A percentile compares a stretch with the other conserved stretches of the same genome.
Conservation (phyloP, 805 yeast genomes). For the Candida broadrunensis region DNA sequence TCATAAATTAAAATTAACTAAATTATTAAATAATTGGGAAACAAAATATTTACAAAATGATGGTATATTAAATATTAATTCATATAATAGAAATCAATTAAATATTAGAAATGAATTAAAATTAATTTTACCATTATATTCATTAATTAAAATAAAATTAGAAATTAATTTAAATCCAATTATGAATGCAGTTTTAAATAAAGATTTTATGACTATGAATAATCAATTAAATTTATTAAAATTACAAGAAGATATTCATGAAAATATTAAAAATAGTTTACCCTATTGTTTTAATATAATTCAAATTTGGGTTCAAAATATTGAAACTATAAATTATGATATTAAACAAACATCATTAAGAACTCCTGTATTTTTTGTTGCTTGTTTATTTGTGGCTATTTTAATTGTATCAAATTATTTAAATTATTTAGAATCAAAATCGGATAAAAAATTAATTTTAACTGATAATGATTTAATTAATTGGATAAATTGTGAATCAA, state of each 20-base stretch:
- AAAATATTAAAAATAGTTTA: constrained; percentile 63
- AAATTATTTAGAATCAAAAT: constrained; percentile 45
- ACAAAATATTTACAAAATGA: constrained; percentile 56
- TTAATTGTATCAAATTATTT: constrained; percentile 63
- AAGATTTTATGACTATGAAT: constrained; percentile 71
- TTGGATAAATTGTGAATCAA: constrained; percentile 63
- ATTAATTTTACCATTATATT: constrained; percentile 62
- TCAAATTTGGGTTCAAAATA: constrained; percentile 69
- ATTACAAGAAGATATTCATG: constrained; percentile 29
- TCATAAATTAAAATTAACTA: constrained; percentile 55
- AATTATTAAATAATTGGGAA: constrained; percentile 68
- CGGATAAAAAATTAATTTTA: constrained; percentile 12
- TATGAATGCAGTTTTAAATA: constrained; percentile 55
- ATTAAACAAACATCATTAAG: constrained; percentile 65
- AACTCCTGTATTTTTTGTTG: constrained; percentile 73
- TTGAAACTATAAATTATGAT: constrained; percentile 56
- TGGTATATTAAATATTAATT: constrained; percentile 56
- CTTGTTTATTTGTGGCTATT: constrained; percentile 64
- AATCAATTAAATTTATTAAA: constrained; percentile 45
- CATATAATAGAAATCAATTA: constrained; percentile 46
- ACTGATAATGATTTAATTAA: constrained; percentile 9
- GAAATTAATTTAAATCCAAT: constrained; percentile 62
- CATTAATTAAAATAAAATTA: constrained; percentile 65
- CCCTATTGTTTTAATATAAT: constrained; percentile 56
- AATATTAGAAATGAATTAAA: constrained; percentile 56